phyloP scores from a whole-genome alignment of 2,329 filamentous ascomycete species.

The Colletotrichum paranaense region DNA sequence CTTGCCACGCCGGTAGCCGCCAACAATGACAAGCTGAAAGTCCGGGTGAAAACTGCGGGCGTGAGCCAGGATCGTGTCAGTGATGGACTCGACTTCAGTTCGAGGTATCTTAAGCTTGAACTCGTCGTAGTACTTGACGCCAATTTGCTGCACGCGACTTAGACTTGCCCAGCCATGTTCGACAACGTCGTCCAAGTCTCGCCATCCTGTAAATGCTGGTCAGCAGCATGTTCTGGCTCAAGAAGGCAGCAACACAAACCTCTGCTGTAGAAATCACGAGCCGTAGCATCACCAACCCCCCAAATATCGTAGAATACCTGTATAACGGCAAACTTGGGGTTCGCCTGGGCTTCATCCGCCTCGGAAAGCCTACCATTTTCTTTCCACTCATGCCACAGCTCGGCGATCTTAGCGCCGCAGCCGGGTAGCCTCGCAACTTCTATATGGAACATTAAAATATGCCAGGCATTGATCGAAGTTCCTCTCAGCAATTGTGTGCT shows the following conservation, averaged over 20 bases:
- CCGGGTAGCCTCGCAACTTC: slow-evolving; percentile 75
- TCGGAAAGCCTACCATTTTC: slow-evolving; percentile 70
- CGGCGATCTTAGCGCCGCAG: slow-evolving; percentile 83
- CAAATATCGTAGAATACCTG: slow-evolving; percentile 85
- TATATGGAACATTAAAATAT: slow-evolving; percentile 37
- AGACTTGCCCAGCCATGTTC: slow-evolving; percentile 83
- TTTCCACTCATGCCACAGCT: slow-evolving; percentile 81
- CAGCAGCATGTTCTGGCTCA: not conserved
- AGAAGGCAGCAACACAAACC: slow-evolving; percentile 44
- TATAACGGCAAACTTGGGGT: slow-evolving; percentile 73
- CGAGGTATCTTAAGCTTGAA: slow-evolving; percentile 79
- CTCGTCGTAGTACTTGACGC: slow-evolving; percentile 93
- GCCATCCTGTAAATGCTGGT: slow-evolving; percentile 67
- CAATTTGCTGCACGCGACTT: slow-evolving; percentile 88
- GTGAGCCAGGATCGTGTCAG: slow-evolving; percentile 70
- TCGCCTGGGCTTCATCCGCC: slow-evolving; percentile 70
- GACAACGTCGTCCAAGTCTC: slow-evolving; percentile 86
- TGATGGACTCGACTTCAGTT: slow-evolving; percentile 78
- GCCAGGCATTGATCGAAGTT: not conserved
- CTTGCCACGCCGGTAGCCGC: slow-evolving; percentile 86
- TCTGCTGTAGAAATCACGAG: slow-evolving; percentile 82
- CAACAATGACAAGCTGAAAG: slow-evolving; percentile 73
- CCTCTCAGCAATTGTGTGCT: slow-evolving; percentile 27
- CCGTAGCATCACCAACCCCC: slow-evolving; percentile 89
- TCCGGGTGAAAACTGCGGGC: slow-evolving; percentile 71